Conservation (phyloP, 1,284 basidiomycete species). For the Tranzscheliella williamsii region DNA sequence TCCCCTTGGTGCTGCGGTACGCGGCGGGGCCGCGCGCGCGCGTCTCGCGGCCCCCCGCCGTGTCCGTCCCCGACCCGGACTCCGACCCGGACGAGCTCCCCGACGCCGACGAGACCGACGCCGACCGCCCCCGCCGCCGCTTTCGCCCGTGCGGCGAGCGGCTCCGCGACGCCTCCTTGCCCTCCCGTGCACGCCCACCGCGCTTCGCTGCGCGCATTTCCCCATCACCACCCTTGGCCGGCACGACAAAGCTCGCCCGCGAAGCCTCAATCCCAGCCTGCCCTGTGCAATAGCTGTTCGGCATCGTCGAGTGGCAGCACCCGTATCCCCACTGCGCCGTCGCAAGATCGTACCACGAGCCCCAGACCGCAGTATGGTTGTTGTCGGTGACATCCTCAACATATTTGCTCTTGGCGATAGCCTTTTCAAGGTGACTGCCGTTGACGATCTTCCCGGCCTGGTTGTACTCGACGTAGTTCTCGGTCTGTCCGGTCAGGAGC, state of each 20-base stretch:
- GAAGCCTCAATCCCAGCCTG: constrained; percentile 81
- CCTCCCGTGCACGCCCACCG: too few relatives aligned
- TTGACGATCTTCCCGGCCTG: constrained; percentile 86
- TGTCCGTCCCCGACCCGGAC: not conserved
- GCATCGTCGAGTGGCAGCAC: constrained; percentile 86
- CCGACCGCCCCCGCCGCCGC: not conserved
- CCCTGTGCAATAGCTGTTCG: constrained; percentile 91
- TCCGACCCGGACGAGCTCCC: not conserved
- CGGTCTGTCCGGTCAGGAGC: constrained; percentile 87
- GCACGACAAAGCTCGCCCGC: constrained; percentile 57
- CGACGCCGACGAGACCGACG: not conserved
- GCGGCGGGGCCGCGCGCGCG: not conserved
- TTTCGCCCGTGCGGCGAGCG: not conserved
- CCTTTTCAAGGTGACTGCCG: constrained; percentile 85
- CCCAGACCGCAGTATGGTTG: constrained; percentile 94
- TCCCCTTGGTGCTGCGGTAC: constrained; percentile 1
- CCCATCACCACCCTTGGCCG: not conserved
- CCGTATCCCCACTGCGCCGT: constrained; percentile 84
- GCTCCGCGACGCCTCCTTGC: not conserved
- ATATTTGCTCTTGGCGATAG: constrained; percentile 84
- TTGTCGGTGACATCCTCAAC: constrained; percentile 73
- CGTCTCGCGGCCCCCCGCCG: not conserved
- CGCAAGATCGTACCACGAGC: constrained; percentile 83
- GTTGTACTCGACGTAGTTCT: constrained; percentile 97
- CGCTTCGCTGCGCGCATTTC: not conserved